These are phyloP conservation scores for Breynia disticha DNA, from an alignment of 441 rosid species.

Conservation along the genomic window DNA sequence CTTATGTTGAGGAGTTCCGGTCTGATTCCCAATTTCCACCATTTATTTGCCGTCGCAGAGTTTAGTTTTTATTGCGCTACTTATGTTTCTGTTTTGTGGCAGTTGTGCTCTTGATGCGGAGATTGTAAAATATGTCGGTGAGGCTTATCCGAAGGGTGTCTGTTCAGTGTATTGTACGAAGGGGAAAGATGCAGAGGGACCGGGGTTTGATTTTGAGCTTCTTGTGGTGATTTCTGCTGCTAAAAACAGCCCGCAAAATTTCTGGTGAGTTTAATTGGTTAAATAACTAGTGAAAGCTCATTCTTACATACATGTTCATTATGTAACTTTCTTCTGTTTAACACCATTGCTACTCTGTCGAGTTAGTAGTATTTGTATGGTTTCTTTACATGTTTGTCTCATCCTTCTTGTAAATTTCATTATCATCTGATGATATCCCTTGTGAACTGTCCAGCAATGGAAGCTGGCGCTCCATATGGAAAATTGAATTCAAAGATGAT, in stretches of 20 bases:
- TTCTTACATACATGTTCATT: neutral
- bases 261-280: slow-evolving; percentile 50
- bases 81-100: slow-evolving; percentile 17
- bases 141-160: slow-evolving; percentile 88
- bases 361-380: neutral
- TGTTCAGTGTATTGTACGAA: slow-evolving; percentile 64
- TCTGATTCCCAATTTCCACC: slow-evolving; percentile 18
- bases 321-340: neutral
- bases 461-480: slow-evolving; percentile 95
- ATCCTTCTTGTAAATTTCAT: neutral
- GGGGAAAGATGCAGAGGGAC: slow-evolving; percentile 78
- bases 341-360: too few species aligned
- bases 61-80: neutral
- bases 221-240: slow-evolving; percentile 77
- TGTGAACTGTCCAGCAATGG: slow-evolving; percentile 56
- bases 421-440: slow-evolving; percentile 12
- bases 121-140: slow-evolving; percentile 67
- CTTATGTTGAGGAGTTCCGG: slow-evolving; percentile 84
- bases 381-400: neutral
- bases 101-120: slow-evolving; percentile 85
- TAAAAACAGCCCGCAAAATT: slow-evolving; percentile 85
- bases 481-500: slow-evolving; percentile 74
- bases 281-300: neutral
- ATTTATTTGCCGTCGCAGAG: neutral
- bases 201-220: slow-evolving; percentile 81